Evolutionary conservation across 176 grass and related monocot species (phyloP), one percentile per base, ranked within the genome.

Genomic region (Zoysia pacifica): DNA sequence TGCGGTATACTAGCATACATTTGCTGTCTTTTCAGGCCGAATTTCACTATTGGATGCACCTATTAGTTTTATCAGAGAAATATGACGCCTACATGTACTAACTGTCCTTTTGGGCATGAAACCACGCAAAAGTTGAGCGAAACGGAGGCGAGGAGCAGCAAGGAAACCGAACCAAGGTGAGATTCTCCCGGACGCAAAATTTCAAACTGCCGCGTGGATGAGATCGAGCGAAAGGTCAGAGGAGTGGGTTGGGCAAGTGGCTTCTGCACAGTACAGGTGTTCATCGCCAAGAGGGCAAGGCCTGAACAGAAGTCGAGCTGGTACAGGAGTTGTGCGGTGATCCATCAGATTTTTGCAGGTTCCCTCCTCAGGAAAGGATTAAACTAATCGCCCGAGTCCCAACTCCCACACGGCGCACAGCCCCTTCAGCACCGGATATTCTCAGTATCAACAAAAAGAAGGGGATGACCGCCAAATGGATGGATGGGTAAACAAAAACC

Each of bases 271-370:
- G 65, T 42, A 11, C 41, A 72, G 82, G 63, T 43, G 50, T 65
- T 78, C 74, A 16, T 45, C 11, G 40, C 54, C 55, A 42, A 65
- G 43, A 54, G 40, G 55, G 8, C 81, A 42, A 47, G 16, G 55
- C 11, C 75, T 48, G 18, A 53, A 41, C 13, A 55, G 15, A n/a
- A 70, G 67, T 6, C 16, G 5, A 46, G 61, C 3, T 56, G 77
- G 65, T 66, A 81, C 71, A 85, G 48, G 58, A 85, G 77, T 72
- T 84, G 69, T 14, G 63, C 65, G n/a, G 75, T 53, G 65, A 84
- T 84, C 87, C 77, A 56, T 56, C 47, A 38, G 76, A 64, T 70
- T 79, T 71, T 71, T 65, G 72, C 87, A 61, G 82, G 74, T 52
- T 73, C 56, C 68, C 74, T 16, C 36, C 16, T 39, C 9, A 2